Evolutionary conservation across 2,329 filamentous ascomycete genomes (phyloP).

Genomic region (Sarocladiaceae sp.): DNA sequence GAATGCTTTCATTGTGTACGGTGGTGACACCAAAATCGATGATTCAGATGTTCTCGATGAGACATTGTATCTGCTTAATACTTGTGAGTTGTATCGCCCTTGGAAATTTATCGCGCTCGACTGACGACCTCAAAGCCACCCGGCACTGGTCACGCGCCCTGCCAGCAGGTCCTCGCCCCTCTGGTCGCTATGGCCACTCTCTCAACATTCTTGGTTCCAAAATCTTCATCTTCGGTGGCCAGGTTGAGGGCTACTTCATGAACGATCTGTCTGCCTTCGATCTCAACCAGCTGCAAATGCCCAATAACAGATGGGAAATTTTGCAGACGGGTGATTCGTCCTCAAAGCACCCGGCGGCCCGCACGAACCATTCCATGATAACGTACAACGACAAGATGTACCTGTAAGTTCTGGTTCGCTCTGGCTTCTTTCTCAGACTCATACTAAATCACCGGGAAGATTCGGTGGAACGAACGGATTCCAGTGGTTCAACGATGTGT

Average conservation of each 20-base stretch:
- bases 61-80: slow-evolving; percentile 94
- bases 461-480: slow-evolving; percentile 96
- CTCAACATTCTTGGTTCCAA: slow-evolving; percentile 95
- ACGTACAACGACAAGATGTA: slow-evolving; percentile 93
- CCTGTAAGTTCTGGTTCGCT: slow-evolving; percentile 61
- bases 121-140: slow-evolving; percentile 58
- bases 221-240: slow-evolving; percentile 95
- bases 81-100: slow-evolving; percentile 63
- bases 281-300: slow-evolving; percentile 86
- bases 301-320: slow-evolving; percentile 90
- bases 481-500: slow-evolving; percentile 98
- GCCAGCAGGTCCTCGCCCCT: slow-evolving; percentile 78
- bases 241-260: slow-evolving; percentile 97
- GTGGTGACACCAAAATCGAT: slow-evolving; percentile 95
- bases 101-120: neutral
- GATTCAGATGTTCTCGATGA: slow-evolving; percentile 90
- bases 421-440: neutral
- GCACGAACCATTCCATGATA: slow-evolving; percentile 92
- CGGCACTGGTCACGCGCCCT: slow-evolving; percentile 96
- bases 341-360: slow-evolving; percentile 66
- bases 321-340: slow-evolving; percentile 63
- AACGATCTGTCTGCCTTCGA: slow-evolving; percentile 96
- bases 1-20: slow-evolving; percentile 98
- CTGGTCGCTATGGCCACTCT: slow-evolving; percentile 92
- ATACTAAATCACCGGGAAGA: slow-evolving; percentile 37